Evolutionary conservation across 2,329 filamentous ascomycete genomes (phyloP), one percentile per base, ranked within the genome.

Genomic region (Neoscytalidium dimidiatum): DNA sequence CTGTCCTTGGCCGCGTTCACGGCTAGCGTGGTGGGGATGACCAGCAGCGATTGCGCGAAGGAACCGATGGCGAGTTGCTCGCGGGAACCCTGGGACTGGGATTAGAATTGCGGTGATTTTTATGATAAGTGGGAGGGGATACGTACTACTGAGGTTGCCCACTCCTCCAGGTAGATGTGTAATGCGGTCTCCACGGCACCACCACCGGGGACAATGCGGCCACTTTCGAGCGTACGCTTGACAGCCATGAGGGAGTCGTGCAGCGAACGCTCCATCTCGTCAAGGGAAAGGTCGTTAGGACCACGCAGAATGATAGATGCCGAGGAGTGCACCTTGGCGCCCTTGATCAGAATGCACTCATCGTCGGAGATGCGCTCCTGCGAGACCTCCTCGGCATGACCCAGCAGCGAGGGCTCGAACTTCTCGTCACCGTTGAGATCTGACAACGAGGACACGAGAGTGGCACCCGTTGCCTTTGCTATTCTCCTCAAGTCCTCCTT

Each of bases 351-450:
- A 70, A 99, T 99, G 80, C 94, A 98, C 83, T 99, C 95, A 72
- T 99, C 95, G 74, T 99, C 95, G 2, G 95, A 98, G 77, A 99
- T 98, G 74, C 94, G 91, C 84, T 98, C 95, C 80, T 99, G 95
- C n/a, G 91, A 87, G 68, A 99, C 94, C 81, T 98, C 95, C 72
- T 99, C 95, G 14, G 95, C 95, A 69, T 92, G 85, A 66, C 95
- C 95, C 41, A 99, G 85, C 75, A 92, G 92, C 44, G 93, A 93
- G 23, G 92, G 83, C 71, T 99, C 95, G 73, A 98, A 99, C 77
- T 91, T 92, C 83, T 99, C 95, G 77, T 99, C 95, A 66, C 95
- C 95, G 76, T 99, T 98, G 69, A 99, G 84, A 77, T 99, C 96
- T 4, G 95, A 98, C 53, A 99, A 85, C 7, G 93, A 94, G 84